Evolutionary conservation across 495 filamentous ascomycete species (phyloP).

Genomic region (Aspergillus cavernicola): DNA sequence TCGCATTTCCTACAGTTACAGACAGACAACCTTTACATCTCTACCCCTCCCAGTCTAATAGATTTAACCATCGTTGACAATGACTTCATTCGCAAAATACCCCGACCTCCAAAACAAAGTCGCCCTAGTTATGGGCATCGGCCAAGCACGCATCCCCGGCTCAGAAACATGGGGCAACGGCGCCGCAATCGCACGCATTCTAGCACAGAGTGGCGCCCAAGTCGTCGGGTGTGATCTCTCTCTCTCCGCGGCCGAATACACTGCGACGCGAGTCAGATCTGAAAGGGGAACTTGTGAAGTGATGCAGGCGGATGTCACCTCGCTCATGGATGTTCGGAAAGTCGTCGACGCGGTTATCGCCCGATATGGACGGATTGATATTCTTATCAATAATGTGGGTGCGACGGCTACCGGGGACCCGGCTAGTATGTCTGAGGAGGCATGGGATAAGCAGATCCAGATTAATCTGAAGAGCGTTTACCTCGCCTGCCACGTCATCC

Average conservation of each 20-base stretch:
- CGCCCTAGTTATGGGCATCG: constrained; percentile 46
- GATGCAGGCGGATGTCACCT: constrained; percentile 39
- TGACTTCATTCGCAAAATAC: constrained; percentile 9
- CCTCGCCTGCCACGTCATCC: constrained; percentile 37
- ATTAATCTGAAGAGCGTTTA: constrained; percentile 51
- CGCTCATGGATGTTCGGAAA: constrained; percentile 25
- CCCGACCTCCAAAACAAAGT: constrained; percentile 31
- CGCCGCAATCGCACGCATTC: constrained; percentile 35
- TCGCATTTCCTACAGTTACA: too few species aligned
- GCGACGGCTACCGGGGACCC: constrained; percentile 41
- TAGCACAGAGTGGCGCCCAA: constrained; percentile 34
- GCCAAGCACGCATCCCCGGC: constrained; percentile 25
- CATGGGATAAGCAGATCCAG: constrained; percentile 45
- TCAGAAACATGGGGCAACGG: constrained; percentile 41
- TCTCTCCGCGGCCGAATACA: constrained; percentile 31
- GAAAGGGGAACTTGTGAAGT: constrained; percentile 26
- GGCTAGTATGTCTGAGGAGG: constrained; percentile 39
- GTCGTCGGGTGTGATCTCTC: constrained; percentile 43
- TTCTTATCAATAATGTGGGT: constrained; percentile 52
- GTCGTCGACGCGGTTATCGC: constrained; percentile 35
- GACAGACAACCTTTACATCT: too few species aligned
- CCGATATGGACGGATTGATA: constrained; percentile 47
- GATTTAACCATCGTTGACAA: too few species aligned
- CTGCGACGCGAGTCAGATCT: constrained; percentile 26
- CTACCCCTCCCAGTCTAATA: too few species aligned